A percentile compares a stretch with the other conserved stretches of the same genome.
Conservation (phyloP, 2,329 filamentous ascomycete genomes). For the Camillea tinctor region DNA sequence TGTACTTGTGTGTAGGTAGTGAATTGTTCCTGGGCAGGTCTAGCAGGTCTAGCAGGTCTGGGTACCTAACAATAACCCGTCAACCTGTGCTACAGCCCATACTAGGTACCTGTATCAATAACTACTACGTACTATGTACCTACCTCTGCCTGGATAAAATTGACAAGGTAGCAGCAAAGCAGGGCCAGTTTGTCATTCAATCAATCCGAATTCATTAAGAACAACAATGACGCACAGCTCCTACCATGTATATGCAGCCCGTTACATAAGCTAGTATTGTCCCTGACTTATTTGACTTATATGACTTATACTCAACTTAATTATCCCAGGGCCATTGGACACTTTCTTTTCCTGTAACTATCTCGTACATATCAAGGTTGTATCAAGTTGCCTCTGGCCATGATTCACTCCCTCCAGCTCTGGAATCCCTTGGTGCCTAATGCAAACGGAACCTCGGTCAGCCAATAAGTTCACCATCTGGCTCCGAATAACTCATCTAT, state of each 20-base stretch:
- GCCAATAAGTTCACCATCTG: neutral
- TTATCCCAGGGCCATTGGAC: neutral
- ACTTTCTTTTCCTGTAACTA: neutral
- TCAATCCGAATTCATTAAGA: no score
- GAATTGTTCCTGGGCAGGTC: slow-evolving; percentile 5
- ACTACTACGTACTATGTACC: no score
- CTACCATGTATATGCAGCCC: neutral
- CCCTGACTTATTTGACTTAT: no score
- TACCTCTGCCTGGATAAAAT: no score
- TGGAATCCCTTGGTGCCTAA: neutral
- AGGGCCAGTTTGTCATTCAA: neutral
- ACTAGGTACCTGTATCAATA: no score
- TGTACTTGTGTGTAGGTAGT: no score
- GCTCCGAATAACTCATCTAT: neutral
- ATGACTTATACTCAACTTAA: neutral
- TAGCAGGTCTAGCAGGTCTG: no score
- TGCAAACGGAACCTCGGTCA: neutral
- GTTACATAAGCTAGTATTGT: neutral
- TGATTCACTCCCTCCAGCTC: neutral
- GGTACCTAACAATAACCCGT: neutral
- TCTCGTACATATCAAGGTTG: neutral
- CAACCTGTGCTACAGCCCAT: no score
- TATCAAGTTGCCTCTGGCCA: neutral
- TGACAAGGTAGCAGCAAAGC: neutral
- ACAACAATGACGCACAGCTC: slow-evolving; percentile 18